Conservation (phyloP, 768 basidiomycete species). For the Boletus bicolor region DNA sequence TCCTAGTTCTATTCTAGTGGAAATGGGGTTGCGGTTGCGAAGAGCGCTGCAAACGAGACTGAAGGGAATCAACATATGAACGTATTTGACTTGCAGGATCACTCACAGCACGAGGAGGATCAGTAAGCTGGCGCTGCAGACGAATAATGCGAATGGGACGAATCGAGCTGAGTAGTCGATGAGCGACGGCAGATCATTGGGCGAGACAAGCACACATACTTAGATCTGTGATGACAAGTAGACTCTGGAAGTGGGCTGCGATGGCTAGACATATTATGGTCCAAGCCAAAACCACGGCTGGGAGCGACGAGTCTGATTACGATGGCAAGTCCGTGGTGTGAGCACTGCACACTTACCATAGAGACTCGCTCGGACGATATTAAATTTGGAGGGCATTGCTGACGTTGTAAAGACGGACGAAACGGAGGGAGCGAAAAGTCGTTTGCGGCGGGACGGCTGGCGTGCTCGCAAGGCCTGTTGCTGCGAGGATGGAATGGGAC, state of each 20-base stretch:
- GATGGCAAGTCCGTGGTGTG: background rate
- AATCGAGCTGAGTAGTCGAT: conserved; percentile 61
- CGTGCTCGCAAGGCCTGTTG: conserved; percentile 22
- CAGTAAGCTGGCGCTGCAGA: conserved; percentile 65
- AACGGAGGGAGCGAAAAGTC: conserved; percentile 30
- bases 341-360: conserved; percentile 49
- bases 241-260: conserved; percentile 71
- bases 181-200: background rate
- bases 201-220: conserved; percentile 45
- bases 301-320: background rate
- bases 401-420: conserved; percentile 30
- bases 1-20: conserved; percentile 72
- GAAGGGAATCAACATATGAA: conserved; percentile 1
- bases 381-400: conserved; percentile 71
- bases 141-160: conserved; percentile 82
- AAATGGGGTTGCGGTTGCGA: conserved; percentile 70
- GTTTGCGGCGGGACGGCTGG: conserved; percentile 34
- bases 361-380: conserved; percentile 60
- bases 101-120: conserved; percentile 67
- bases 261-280: conserved; percentile 77
- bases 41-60: conserved; percentile 67
- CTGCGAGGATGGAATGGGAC: conserved; percentile 16
- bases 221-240: conserved; percentile 73
- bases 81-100: background rate
- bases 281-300: conserved; percentile 68